Evolutionary conservation across 352 stramenopile genomes (phyloP), one percentile per base, ranked within the genome.

Genomic region (Phytophthora europaea): DNA sequence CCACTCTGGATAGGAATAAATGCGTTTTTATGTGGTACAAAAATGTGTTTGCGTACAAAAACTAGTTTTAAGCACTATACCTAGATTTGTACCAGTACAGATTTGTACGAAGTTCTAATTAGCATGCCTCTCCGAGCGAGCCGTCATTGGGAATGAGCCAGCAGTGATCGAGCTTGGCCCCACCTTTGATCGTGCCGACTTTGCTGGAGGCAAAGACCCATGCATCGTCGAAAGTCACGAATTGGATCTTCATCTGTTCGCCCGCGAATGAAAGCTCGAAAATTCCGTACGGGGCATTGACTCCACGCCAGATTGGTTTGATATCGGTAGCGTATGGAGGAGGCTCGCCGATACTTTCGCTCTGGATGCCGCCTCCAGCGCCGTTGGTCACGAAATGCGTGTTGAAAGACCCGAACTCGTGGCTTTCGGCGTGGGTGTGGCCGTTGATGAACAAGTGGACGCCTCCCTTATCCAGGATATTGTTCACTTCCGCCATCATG

Each of bases 351-450:
- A 94, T 90, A 48, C 84, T 89, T 77, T 94, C 87, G 50, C 82
- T 91, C 63, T 90, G 85, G 36, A 94, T 94, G 18, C 87, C 87
- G 15, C 87, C 85, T 7, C 87, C 85, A 26, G 85, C 85, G 45
- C 83, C 85, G 48, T 94, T 94, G 38, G 87, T 92, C 34, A 93
- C 72, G 34, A 94, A 93, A 45, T 93, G 87, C 9, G 87, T 94
- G 43, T 91, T 90, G 61, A 92, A 94, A 10, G 63, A 63, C 8
- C 70, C 83, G 47, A 86, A 90, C 47, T 93, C 83, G 70, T 94
- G 87, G 55, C 83, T 90, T 73, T 92, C 85, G 31, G 81, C 87
- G 59, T 94, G 87, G 3, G 82, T 94, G 75, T 94, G 87, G 38
- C 87, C 87, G 68, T 93, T 93, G 48, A 94, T 85, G 67, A 79